phyloP scores from a whole-genome alignment of 1,284 basidiomycete genomes.

The Pseudozyma sp. region DNA sequence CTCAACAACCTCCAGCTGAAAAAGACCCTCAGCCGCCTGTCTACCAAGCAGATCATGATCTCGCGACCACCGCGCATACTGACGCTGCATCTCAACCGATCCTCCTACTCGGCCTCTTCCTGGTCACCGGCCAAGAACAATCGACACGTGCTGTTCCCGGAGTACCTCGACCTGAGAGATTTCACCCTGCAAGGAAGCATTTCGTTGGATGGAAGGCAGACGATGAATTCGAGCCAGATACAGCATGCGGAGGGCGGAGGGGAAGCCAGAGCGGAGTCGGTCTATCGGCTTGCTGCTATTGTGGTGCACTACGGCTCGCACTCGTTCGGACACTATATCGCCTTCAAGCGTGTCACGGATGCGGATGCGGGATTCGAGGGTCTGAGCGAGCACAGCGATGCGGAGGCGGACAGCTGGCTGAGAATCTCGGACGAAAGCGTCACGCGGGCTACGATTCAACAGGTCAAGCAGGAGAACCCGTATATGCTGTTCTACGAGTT shows the following conservation, averaged over 20 bases:
- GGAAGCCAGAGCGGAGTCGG: constrained; percentile 5
- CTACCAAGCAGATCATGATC: constrained; percentile 67
- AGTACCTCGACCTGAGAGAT: constrained; percentile 56
- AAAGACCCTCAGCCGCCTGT: constrained; percentile 39
- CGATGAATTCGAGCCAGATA: constrained; percentile 19
- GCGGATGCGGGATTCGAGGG: not conserved
- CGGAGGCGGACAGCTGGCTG: constrained; percentile 44
- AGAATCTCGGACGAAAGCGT: constrained; percentile 65
- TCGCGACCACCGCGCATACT: constrained; percentile 59
- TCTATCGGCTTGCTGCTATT: constrained; percentile 55
- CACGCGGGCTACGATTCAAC: constrained; percentile 33
- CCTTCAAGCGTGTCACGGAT: constrained; percentile 49
- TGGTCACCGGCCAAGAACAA: constrained; percentile 64
- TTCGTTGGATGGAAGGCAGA: constrained; percentile 26
- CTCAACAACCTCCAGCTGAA: constrained; percentile 34
- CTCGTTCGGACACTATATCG: constrained; percentile 65
- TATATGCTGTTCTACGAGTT: constrained; percentile 66
- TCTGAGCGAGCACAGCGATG: constrained; percentile 5
- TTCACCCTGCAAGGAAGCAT: constrained; percentile 55
- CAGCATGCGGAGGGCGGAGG: not conserved
- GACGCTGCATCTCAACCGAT: constrained; percentile 64
- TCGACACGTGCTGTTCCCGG: constrained; percentile 56
- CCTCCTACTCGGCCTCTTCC: constrained; percentile 45
- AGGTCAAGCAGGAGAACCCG: constrained; percentile 64
- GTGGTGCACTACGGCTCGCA: constrained; percentile 67